Percentiles rank a stretch among this genome's conserved stretches.
Conservation (phyloP, 768 basidiomycete species). For the Crucibulum laeve region DNA sequence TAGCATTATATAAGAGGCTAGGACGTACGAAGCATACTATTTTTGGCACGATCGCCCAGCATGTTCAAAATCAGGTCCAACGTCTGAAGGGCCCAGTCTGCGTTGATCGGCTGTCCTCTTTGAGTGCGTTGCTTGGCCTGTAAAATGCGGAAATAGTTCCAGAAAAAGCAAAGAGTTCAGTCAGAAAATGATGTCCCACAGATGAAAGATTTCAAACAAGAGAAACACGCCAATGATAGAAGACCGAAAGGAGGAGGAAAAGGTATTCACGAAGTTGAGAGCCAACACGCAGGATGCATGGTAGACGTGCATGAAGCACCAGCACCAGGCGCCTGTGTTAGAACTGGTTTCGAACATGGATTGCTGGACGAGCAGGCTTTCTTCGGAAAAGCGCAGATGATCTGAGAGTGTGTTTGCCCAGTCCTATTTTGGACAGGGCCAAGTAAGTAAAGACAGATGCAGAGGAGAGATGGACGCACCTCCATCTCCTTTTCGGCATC, state of each 20-base stretch:
- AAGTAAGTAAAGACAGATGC: not conserved
- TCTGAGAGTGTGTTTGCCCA: slow-evolving; percentile 70
- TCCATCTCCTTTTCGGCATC: slow-evolving; percentile 43
- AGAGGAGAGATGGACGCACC: slow-evolving; percentile 22
- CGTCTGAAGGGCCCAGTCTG: slow-evolving; percentile 37
- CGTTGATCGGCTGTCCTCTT: slow-evolving; percentile 30
- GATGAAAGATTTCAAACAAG: not conserved
- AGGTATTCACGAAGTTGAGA: slow-evolving; percentile 52
- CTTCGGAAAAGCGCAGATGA: slow-evolving; percentile 65
- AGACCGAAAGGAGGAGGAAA: slow-evolving; percentile 3
- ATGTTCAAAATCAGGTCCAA: slow-evolving; percentile 41
- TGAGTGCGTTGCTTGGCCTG: slow-evolving; percentile 36
- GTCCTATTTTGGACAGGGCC: slow-evolving; percentile 28
- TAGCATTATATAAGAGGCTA: slow-evolving; percentile 2
- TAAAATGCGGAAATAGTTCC: slow-evolving; percentile 3
- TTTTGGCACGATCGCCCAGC: slow-evolving; percentile 46
- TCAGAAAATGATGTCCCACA: not conserved
- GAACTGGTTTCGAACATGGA: slow-evolving; percentile 79
- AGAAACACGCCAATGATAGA: slow-evolving; percentile 7
- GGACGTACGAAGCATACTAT: slow-evolving; percentile 39
- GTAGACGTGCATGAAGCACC: slow-evolving; percentile 68
- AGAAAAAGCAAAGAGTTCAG: not conserved
- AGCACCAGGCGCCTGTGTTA: slow-evolving; percentile 80
- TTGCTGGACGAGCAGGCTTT: slow-evolving; percentile 63
- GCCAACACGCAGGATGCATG: slow-evolving; percentile 67